Base-by-base conservation (phyloP, 352 stramenopile species). In the Phytopythium litorale region DNA sequence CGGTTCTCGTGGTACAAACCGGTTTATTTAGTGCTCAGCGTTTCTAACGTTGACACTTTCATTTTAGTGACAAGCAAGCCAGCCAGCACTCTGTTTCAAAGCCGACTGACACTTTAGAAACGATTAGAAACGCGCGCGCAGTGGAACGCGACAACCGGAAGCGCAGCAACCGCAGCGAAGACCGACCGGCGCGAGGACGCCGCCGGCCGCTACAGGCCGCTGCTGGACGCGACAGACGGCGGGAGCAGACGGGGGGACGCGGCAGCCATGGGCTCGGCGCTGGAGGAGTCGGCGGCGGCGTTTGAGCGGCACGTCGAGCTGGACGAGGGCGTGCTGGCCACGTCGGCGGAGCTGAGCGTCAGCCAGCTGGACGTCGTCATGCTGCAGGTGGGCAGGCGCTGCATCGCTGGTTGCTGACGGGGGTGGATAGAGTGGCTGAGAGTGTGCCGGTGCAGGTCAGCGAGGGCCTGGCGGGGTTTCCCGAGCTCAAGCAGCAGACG, bases 281-380 rank as follows among this genome's bases (percentile, higher is more conserved):
- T 75, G 73, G 64, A 75, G 65, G 56, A 59, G 33, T 62, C 53
- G 28, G 71, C 67, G 19, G 78, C 73, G 46, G 67, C 56, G 38
- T 91, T 91, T 53, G 76, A 84, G 60, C 62, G 70, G 56, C 75
- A 89, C 67, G 82, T 91, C 63, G 75, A 79, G 70, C 52, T 89
- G 53, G 80, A 88, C 58, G 80, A 89, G 42, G 73, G 73, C 53
- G 73, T 91, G 52, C 62, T 91, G 57, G 79, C 76, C 50, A 89
- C 82, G 35, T 85, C 80, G 7, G 76, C 78, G 56, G 76, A 78
- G 45, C 68, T 91, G 48, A 67, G 83, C 30, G 71, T 68, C 1
- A 62, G 67, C 1, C 61, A 75, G 37, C 64, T 91, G 23, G 76
- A 84, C 56, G 67, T 64, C 25, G 65, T 89, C 43, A 74, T 91